Base-by-base conservation (phyloP, 352 stramenopile species). In the Globisporangium heterothallicum region DNA sequence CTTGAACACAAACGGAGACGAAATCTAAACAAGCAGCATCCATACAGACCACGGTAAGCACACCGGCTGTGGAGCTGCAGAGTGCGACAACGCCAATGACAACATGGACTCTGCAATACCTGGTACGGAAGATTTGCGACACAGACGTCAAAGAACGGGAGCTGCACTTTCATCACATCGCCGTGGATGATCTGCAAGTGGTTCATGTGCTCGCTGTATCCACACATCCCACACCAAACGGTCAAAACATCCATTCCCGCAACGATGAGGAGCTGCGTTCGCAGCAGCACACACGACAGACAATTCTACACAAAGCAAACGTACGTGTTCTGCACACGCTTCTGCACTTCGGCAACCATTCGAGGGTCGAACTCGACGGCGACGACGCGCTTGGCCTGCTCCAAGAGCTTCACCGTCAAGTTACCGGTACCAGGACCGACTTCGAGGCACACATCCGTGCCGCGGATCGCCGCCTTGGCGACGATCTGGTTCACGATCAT, bases 101-200 rank as follows among this genome's bases (percentile, higher is more conserved):
- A n/a, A n/a, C n/a, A n/a, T n/a, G n/a, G n/a, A n/a, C n/a, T 1
- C 38, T 59, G 21, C 18, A 43, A 24, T 55, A 86, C 70, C 69
- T 99, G 95, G 72, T 99, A 99, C 30, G 97, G 97, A 36, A 99
- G 76, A 66, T 99, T 99, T 45, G 97, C 97, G 59, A 99, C 96
- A 54, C 97, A 99, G 9, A 99, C 88, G 74, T 99, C 96, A 58
- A 99, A 99, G 74, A 98, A 99, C 25, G 97, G 97, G 56, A 99
- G 86, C 44, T 98, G 87, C n/a, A 97, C 92, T 62, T 99, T 98
- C 66, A 99, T 97, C 25, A 98, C 96, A 73, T 99, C 97, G 10
- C 96, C 97, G 63, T 99, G 96, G 63, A 99, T 98, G 24, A 99
- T 94, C 70, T 98, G 84, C 46, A 99, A 70, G 70, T 98, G 97